Percentiles rank a stretch among this genome's conserved stretches.
Conservation (phyloP, 768 basidiomycete genomes). For the Amanita jacksonii region DNA sequence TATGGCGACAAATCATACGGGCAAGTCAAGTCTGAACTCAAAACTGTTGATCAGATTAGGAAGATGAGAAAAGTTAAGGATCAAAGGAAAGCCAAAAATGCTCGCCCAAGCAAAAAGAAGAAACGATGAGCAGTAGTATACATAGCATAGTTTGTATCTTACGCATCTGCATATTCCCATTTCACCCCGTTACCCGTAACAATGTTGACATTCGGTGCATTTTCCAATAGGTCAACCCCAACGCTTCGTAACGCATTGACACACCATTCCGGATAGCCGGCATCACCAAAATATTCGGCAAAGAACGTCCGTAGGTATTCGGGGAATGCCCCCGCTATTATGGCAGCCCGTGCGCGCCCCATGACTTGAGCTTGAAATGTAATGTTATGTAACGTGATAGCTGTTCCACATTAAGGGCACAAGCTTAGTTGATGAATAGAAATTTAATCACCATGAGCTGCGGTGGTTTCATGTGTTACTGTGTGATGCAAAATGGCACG, state of each 20-base stretch:
- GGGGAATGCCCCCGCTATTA: slow-evolving; percentile 70
- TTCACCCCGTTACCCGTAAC: slow-evolving; percentile 57
- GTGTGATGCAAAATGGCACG: slow-evolving; percentile 71
- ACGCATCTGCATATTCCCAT: slow-evolving; percentile 66
- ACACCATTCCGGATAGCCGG: slow-evolving; percentile 85
- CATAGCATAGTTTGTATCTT: background rate
- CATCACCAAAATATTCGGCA: slow-evolving; percentile 60
- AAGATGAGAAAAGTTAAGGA: slow-evolving; percentile 60
- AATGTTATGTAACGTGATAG: slow-evolving; percentile 75
- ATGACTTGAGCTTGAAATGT: slow-evolving; percentile 82
- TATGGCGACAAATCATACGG: slow-evolving; percentile 51
- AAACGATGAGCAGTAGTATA: slow-evolving; percentile 27
- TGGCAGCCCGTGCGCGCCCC: slow-evolving; percentile 78
- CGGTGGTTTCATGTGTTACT: slow-evolving; percentile 71
- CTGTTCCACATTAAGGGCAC: slow-evolving; percentile 27
- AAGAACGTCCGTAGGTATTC: slow-evolving; percentile 72
- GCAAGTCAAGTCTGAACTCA: slow-evolving; percentile 74
- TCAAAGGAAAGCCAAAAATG: slow-evolving; percentile 68
- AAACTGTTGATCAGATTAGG: slow-evolving; percentile 79
- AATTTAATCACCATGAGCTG: slow-evolving; percentile 62
- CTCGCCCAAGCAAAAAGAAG: slow-evolving; percentile 50
- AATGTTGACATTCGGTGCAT: slow-evolving; percentile 33
- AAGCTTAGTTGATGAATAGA: background rate
- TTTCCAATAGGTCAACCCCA: slow-evolving; percentile 72
- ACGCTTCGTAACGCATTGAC: slow-evolving; percentile 77